phyloP scores from a whole-genome alignment of 2,329 filamentous ascomycete species.

The Colletotrichum tamarilloi region DNA sequence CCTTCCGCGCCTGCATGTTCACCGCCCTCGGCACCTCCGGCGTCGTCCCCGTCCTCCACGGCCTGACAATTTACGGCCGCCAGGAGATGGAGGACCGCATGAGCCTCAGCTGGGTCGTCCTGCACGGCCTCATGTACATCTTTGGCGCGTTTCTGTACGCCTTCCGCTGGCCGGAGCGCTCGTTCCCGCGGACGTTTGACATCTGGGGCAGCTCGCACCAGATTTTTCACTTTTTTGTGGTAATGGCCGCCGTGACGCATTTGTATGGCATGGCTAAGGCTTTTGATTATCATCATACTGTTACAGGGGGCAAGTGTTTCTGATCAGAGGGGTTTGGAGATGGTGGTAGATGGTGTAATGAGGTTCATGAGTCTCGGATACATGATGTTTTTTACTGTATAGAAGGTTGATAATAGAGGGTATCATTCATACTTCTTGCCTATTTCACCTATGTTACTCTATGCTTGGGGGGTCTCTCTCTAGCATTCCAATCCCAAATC shows the following conservation, averaged over 20 bases:
- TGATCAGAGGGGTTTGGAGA: neutral
- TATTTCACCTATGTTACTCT: neutral
- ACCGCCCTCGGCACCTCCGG: constrained; percentile 87
- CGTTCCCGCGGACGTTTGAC: constrained; percentile 82
- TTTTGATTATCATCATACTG: constrained; percentile 85
- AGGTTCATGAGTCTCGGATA: neutral
- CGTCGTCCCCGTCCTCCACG: constrained; percentile 85
- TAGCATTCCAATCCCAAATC: constrained; percentile 67
- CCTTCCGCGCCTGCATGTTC: constrained; percentile 90
- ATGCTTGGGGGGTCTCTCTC: neutral
- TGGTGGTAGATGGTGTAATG: neutral
- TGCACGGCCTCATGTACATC: constrained; percentile 87
- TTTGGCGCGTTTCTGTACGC: constrained; percentile 88
- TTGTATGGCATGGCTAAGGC: constrained; percentile 83
- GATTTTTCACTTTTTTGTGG: constrained; percentile 91
- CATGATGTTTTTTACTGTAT: constrained; percentile 8
- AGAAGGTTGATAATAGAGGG: constrained; percentile 14
- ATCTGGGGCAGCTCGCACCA: constrained; percentile 95
- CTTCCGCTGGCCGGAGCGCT: constrained; percentile 85
- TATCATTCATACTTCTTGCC: constrained; percentile 9
- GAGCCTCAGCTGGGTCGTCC: constrained; percentile 81
- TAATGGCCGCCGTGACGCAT: constrained; percentile 85
- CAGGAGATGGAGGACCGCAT: constrained; percentile 76
- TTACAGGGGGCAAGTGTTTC: constrained; percentile 63
- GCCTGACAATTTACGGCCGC: constrained; percentile 74